Conservation (phyloP, 768 basidiomycete species). For the Termitomyces titanicus region DNA sequence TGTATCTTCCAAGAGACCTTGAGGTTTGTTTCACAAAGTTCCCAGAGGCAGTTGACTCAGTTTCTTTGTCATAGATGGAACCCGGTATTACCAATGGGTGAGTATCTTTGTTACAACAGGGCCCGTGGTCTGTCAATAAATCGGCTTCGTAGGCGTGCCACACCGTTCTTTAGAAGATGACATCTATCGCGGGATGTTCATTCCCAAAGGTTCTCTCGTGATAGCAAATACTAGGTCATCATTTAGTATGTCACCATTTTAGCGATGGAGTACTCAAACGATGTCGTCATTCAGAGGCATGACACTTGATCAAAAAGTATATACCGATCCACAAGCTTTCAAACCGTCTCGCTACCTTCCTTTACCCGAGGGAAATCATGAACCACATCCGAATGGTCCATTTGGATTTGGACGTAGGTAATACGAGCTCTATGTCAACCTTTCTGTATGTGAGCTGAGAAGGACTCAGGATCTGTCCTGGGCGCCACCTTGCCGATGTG, state of each 20-base stretch:
- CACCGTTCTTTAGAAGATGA: slow-evolving; percentile 25
- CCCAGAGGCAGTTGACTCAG: neutral
- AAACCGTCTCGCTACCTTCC: slow-evolving; percentile 37
- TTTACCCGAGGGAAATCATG: slow-evolving; percentile 14
- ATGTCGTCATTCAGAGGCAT: slow-evolving; percentile 29
- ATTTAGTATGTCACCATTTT: neutral
- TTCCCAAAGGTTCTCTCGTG: slow-evolving; percentile 30
- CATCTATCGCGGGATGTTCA: slow-evolving; percentile 32
- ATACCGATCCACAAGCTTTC: slow-evolving; percentile 37
- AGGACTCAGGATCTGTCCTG: slow-evolving; percentile 31
- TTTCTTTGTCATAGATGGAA: neutral
- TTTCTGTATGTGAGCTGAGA: neutral
- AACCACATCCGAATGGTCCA: slow-evolving; percentile 3
- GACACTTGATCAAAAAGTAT: slow-evolving; percentile 32
- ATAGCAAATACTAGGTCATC: slow-evolving; percentile 19
- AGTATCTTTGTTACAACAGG: slow-evolving; percentile 4
- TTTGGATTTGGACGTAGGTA: slow-evolving; percentile 22
- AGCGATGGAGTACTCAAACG: neutral
- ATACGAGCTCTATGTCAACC: neutral
- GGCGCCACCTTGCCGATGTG: slow-evolving; percentile 36
- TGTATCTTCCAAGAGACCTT: neutral
- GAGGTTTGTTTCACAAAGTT: slow-evolving; percentile 12
- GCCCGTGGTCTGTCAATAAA: neutral
- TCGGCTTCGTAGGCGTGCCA: slow-evolving; percentile 25
- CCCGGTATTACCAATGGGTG: neutral